A percentile compares a stretch with the other conserved stretches of the same genome.
phyloP scores from a whole-genome alignment of 2,329 filamentous ascomycete species.

The Hymenoscyphus occultus region DNA sequence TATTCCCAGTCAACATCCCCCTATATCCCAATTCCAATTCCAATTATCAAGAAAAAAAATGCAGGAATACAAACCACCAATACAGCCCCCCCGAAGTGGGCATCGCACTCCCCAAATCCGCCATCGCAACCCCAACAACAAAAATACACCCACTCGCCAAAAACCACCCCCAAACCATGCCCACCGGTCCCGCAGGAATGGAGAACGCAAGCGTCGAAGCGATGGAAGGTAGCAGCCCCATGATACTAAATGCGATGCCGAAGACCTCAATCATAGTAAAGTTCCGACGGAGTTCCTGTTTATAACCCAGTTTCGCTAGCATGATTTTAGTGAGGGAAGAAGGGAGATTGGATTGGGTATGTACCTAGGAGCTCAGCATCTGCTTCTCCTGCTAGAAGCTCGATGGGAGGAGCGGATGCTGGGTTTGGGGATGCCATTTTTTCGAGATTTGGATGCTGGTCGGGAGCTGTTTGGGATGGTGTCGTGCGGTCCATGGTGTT shows the following conservation, averaged over 20 bases:
- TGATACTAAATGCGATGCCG: slow-evolving; percentile 57
- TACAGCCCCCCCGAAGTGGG: slow-evolving; percentile 58
- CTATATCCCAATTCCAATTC: background rate
- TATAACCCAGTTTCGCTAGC: slow-evolving; percentile 38
- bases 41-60: background rate
- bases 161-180: slow-evolving; percentile 63
- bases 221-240: slow-evolving; percentile 60
- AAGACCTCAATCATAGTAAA: slow-evolving; percentile 63
- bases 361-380: slow-evolving; percentile 37
- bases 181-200: slow-evolving; percentile 56
- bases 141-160: slow-evolving; percentile 56
- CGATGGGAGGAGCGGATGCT: slow-evolving; percentile 20
- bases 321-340: background rate
- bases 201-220: slow-evolving; percentile 57
- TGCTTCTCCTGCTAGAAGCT: slow-evolving; percentile 30
- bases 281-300: slow-evolving; percentile 59
- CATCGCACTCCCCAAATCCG: slow-evolving; percentile 52
- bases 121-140: slow-evolving; percentile 57
- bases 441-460: slow-evolving; percentile 24
- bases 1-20: slow-evolving; percentile 35
- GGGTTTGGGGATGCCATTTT: slow-evolving; percentile 24
- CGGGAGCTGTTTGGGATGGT: slow-evolving; percentile 2
- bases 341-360: background rate
- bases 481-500: slow-evolving; percentile 13
- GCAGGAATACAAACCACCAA: slow-evolving; percentile 36